These are phyloP conservation scores for Tetragonia tetragonoides DNA, from an alignment of 148 eudicot genomes.

Conservation along the genomic window DNA sequence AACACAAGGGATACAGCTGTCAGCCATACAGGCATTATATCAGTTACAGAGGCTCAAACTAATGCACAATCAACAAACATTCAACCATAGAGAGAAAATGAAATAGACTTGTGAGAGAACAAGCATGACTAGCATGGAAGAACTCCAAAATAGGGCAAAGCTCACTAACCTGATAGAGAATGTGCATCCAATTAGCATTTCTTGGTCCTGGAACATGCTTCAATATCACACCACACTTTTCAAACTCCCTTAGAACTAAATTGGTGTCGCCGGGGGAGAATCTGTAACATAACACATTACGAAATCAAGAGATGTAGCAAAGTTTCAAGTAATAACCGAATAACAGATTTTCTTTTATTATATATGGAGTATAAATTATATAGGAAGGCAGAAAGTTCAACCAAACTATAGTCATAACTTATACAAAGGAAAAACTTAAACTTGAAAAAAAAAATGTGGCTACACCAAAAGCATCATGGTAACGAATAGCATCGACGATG, in stretches of 20 bases:
- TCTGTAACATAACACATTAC: constrained; percentile 33
- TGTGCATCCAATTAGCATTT: constrained; percentile 97
- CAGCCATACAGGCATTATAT: neutral
- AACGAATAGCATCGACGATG: neutral
- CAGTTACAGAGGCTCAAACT: neutral
- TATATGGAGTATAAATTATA: neutral
- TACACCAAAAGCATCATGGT: neutral
- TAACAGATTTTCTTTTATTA: constrained; percentile 3
- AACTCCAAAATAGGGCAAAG: neutral
- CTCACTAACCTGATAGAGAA: constrained; percentile 74
- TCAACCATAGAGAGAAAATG: neutral
- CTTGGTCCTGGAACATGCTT: constrained; percentile 95
- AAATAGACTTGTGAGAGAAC: neutral
- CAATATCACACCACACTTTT: constrained; percentile 82
- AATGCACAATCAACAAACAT: neutral
- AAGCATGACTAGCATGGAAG: neutral
- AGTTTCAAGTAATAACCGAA: neutral
- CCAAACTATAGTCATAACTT: neutral
- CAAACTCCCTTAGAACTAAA: constrained; percentile 87
- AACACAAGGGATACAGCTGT: neutral
- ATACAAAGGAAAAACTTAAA: neutral
- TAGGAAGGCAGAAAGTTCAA: neutral
- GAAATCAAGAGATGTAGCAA: neutral
- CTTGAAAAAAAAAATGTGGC: neutral
- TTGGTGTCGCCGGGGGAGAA: constrained; percentile 91